Base-by-base conservation (phyloP, 768 basidiomycete species). In the Mycena galericulata region DNA sequence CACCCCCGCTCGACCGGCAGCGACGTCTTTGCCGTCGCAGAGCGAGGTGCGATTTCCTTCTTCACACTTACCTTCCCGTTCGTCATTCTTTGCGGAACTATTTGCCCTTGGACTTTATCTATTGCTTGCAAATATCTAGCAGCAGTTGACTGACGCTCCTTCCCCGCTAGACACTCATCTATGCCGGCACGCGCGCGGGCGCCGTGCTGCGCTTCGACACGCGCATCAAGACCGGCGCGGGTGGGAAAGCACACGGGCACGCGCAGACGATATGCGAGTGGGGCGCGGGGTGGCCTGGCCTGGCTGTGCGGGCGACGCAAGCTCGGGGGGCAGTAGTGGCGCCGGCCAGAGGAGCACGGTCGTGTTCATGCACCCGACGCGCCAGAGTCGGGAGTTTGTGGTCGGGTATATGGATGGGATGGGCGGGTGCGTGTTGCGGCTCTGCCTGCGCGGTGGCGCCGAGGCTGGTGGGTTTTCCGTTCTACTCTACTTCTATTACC, bases 341-440 rank as follows among this genome's bases (percentile, higher is more conserved):
- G n/a, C n/a, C n/a, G n/a, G n/a, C n/a, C n/a, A n/a, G n/a, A n/a
- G 49, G 29, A 75, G 75, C 67, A 75, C 75, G 12, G 68, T 67
- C 53, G 69, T 59, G n/a, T 75, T 74, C 46, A 73, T 78, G 32
- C 67, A 64, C 22, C 65, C 69, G 15, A 56, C 54, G 18, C 50
- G 45, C 63, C 73, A 62, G 45, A 76, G 76, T 38, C 77, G 76
- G 14, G 53, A 61, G 27, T 69, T 79, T 22, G 75, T 80, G 3
- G 77, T 62, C 10, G 62, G 54, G 18, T 65, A 15, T 36, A 68
- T 56, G 66, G 67, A 71, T n/a, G 70, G 70, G 2, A n/a, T n/a
- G 66, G 34, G 65, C 67, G 22, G 26, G 69, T 27, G 47, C 27
- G 24, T 29, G 14, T 14, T 14, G 17, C 32, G 18, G n/a, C n/a